phyloP scores from a whole-genome alignment of 495 filamentous ascomycete genomes.

The Trichoderma virens region DNA sequence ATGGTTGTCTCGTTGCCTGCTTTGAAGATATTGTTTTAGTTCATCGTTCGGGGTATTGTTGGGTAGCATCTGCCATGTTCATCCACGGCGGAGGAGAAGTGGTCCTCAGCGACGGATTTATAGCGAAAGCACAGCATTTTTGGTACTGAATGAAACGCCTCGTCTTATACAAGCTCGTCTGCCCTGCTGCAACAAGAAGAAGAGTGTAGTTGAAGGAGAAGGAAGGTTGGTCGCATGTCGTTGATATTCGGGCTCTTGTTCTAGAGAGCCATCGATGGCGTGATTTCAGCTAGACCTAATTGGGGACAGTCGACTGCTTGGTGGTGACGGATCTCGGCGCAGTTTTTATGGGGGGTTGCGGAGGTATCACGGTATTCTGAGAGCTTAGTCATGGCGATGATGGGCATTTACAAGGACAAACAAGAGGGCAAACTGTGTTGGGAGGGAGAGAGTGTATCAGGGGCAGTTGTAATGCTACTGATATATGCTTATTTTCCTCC shows the following conservation, averaged over 20 bases:
- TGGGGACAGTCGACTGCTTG: neutral
- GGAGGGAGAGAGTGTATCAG: too few species aligned
- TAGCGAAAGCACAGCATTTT: neutral
- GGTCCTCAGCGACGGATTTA: neutral
- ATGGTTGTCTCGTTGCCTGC: neutral
- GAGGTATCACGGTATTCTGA: too few species aligned
- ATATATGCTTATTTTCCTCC: too few species aligned
- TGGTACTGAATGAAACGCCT: slow-evolving; percentile 1
- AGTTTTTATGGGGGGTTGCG: neutral
- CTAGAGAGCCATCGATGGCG: slow-evolving; percentile 5
- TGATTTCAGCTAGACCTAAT: slow-evolving; percentile 7
- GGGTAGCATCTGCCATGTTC: neutral
- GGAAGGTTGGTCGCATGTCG: neutral
- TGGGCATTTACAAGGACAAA: too few species aligned
- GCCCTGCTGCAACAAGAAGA: neutral
- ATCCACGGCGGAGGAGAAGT: neutral
- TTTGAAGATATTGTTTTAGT: neutral
- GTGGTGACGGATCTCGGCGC: neutral
- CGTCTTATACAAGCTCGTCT: neutral
- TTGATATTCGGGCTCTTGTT: neutral
- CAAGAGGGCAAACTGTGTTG: too few species aligned
- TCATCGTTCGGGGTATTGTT: neutral
- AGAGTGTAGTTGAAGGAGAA: neutral
- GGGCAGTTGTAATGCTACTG: too few species aligned
- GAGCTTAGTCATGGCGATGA: neutral